These are phyloP conservation scores for Cystobasidium pallidum DNA, from an alignment of 1,284 basidiomycete genomes.

Conservation along the genomic window DNA sequence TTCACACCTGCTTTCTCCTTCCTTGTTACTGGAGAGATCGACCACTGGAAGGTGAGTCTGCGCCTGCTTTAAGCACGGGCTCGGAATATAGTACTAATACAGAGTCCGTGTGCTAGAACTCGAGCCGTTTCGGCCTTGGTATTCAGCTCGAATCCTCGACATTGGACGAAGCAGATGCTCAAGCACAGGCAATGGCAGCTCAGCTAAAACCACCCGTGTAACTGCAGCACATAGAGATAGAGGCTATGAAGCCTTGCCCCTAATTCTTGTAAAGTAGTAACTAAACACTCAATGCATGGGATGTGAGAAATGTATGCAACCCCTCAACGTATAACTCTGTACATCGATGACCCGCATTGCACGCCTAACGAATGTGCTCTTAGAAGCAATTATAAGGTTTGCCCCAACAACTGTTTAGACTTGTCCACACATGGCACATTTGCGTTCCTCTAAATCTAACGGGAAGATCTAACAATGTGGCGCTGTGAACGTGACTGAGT, in stretches of 20 bases:
- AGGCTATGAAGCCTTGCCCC: too few species aligned
- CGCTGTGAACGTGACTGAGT: background rate
- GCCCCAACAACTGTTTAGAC: too few species aligned
- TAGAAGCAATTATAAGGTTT: too few species aligned
- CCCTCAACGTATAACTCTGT: too few species aligned
- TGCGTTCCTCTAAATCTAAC: too few species aligned
- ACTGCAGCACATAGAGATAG: background rate
- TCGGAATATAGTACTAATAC: slow-evolving; percentile 12
- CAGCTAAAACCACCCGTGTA: slow-evolving; percentile 36
- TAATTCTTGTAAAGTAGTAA: background rate
- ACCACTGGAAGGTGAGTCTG: slow-evolving; percentile 85
- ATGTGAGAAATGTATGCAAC: background rate
- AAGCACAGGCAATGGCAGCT: slow-evolving; percentile 38
- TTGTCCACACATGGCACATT: too few species aligned
- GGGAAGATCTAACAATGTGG: too few species aligned
- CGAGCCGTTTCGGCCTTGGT: slow-evolving; percentile 91
- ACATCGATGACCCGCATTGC: too few species aligned
- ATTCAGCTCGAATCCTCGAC: slow-evolving; percentile 79
- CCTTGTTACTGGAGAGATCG: slow-evolving; percentile 93
- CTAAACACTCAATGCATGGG: background rate
- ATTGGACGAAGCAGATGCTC: slow-evolving; percentile 45
- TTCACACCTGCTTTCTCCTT: slow-evolving; percentile 95
- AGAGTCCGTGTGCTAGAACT: slow-evolving; percentile 64
- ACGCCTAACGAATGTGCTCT: too few species aligned
- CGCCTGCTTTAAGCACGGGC: background rate